A percentile compares a stretch with the other conserved stretches of the same genome.
Evolutionary conservation across 305 asterid genomes (phyloP).

Genomic region (Fraxinus velutina): DNA sequence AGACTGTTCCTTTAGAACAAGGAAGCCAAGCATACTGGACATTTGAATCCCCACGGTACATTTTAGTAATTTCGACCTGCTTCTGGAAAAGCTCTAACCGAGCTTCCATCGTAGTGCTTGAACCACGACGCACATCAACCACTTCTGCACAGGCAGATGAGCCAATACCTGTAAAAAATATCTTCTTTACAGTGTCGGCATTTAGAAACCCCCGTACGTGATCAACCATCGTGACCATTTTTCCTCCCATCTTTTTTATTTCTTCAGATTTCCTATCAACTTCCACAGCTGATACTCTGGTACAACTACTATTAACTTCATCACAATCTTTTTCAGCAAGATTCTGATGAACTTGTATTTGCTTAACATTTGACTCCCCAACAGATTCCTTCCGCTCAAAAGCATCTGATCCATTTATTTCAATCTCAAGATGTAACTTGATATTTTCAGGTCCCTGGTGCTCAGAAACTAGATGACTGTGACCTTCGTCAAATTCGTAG

Average conservation of each 20-base stretch:
- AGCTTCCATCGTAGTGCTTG: constrained; percentile 41
- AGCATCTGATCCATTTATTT: constrained; percentile 50
- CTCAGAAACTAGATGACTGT: constrained; percentile 30
- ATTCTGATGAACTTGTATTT: constrained; percentile 35
- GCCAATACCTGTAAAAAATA: constrained; percentile 48
- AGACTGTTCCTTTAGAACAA: constrained; percentile 50
- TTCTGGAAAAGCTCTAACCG: constrained; percentile 75
- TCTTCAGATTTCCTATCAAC: constrained; percentile 35
- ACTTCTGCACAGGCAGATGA: constrained; percentile 40
- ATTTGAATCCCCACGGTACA: constrained; percentile 74
- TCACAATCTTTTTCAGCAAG: constrained; percentile 36
- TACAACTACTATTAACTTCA: constrained; percentile 36
- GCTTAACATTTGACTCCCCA: constrained; percentile 70
- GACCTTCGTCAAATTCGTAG: constrained; percentile 33
- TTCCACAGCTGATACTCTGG: constrained; percentile 19
- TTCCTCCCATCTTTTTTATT: constrained; percentile 32
- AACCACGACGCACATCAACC: constrained; percentile 44
- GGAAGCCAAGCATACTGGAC: constrained; percentile 92
- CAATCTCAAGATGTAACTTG: constrained; percentile 62
- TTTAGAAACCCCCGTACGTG: constrained; percentile 30
- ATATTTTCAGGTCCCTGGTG: constrained; percentile 39
- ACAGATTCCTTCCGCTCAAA: constrained; percentile 45
- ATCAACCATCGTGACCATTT: constrained; percentile 19
- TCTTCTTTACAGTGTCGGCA: constrained; percentile 41
- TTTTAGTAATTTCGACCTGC: constrained; percentile 67